Evolutionary conservation across 73 alveolate species (phyloP), one percentile per base, ranked within the genome.

Genomic region (Diophrys appendiculata): DNA sequence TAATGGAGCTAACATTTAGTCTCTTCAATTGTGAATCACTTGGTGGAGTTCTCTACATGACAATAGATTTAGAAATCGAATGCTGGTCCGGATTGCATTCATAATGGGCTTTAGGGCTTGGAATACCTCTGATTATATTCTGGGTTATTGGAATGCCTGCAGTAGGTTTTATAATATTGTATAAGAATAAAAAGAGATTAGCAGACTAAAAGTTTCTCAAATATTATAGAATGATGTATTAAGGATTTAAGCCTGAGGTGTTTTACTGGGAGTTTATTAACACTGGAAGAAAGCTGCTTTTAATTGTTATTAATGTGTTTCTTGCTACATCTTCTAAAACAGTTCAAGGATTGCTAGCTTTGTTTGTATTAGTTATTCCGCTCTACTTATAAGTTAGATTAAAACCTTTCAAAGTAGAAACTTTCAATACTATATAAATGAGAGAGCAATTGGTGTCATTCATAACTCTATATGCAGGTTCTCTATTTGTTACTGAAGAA

Each of bases 91-190:
- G 68, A 13, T 14, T 28, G 18, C 91, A 83, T 43, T 43, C 29
- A 13, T 33, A 33, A 33, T 82, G 82, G 87, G 84, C 80, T 31
- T 13, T 76, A 0, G 0, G 22, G 13, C 71, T 83, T 5, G 91
- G 91, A 8, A 28, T 65, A 1, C 86, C 91, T 0, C 74, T 76
- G 86, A 28, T 83, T 1, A 67, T 83, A 22, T 73, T 83, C 28
- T 83, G 91, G 91, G 86, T 76, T n/a, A 68, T 83, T 67, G 91
- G 91, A 25, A 54, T 68, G 74, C 91, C 91, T 33, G 68, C 75
- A 8, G 31, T 65, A 27, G 77, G 76, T 24, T 69, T 83, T 23
- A 14, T 75, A 18, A 34, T 81, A 13, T 52, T 87, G 65, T 81
- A 2, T 32, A 24, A 31, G 2, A 65, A 83, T 32, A 65, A 78